These are phyloP conservation scores for Hymenotorrendiella dingleyae DNA, from an alignment of 2,329 filamentous ascomycete genomes.

Conservation along the genomic window DNA sequence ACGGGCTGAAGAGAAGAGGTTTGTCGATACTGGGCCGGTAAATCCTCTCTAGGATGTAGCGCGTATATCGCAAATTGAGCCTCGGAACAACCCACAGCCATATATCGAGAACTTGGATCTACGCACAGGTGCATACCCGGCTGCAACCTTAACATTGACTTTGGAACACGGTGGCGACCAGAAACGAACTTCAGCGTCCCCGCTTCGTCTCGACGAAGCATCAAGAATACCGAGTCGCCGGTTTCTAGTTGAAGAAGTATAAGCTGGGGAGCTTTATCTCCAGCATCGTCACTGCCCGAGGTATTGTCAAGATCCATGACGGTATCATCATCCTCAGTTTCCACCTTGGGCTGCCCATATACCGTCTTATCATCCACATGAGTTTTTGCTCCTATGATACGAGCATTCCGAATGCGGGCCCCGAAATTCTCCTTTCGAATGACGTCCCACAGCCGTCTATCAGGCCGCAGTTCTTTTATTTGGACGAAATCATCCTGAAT, in stretches of 20 bases:
- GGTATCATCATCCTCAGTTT: constrained; percentile 14
- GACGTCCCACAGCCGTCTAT: constrained; percentile 70
- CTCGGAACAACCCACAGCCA: constrained; percentile 66
- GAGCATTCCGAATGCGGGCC: constrained; percentile 70
- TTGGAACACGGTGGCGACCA: constrained; percentile 49
- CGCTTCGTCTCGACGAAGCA: constrained; percentile 47
- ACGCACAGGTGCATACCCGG: constrained; percentile 65
- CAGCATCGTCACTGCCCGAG: constrained; percentile 1
- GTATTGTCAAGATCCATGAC: constrained; percentile 5
- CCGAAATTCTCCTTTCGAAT: constrained; percentile 74
- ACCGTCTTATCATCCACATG: constrained; percentile 35
- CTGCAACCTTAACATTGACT: constrained; percentile 44
- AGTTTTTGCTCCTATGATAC: constrained; percentile 59
- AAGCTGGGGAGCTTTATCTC: constrained; percentile 65
- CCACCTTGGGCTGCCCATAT: too few species aligned
- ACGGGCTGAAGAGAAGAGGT: constrained; percentile 53
- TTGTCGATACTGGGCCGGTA: constrained; percentile 43
- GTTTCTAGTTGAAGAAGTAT: constrained; percentile 71
- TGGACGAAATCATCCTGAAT: constrained; percentile 69
- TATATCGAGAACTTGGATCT: constrained; percentile 66
- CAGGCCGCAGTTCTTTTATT: constrained; percentile 65
- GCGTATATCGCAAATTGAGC: constrained; percentile 67
- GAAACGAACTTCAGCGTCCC: constrained; percentile 36
- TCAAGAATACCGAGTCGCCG: constrained; percentile 72
- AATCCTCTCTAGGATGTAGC: constrained; percentile 50